Evolutionary conservation across 148 eudicot species (phyloP), one percentile per base, ranked within the genome.

Genomic region (Oxyria digyna): DNA sequence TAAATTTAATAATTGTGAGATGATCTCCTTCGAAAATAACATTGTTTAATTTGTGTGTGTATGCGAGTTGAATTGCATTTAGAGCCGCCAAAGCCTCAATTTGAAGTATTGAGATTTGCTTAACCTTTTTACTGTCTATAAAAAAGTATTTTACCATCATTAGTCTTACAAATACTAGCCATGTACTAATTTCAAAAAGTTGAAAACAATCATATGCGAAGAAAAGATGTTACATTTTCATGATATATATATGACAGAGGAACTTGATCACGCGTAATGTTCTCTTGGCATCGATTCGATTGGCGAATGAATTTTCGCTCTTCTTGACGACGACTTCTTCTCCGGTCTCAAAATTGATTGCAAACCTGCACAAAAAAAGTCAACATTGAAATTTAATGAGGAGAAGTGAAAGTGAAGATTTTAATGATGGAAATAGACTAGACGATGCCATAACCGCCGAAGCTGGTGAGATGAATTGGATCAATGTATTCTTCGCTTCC

Each of bases 251-350:
- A 67, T 87, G 89, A 69, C 84, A 74, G 42, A 89, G 89, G 67
- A 89, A 85, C 72, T 87, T 87, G 71, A 89, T 87, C 76, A 87
- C 96, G 41, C 96, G 79, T 40, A 89, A 75, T 43, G 93, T 89
- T 78, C 96, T 85, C 62, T 89, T 89, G 12, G 96, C 96, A 80
- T 86, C 91, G 20, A 87, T 84, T 43, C 73, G 79, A 68, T 89
- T 89, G 77, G 84, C 90, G 78, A 89, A 89, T 62, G 93, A 90
- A 77, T 87, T 89, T 4, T 88, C 93, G 71, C 87, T 84, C 80
- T 89, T 89, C 87, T 89, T 89, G 68, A 89, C 87, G n/a, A 93
- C 96, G 65, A 89, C 81, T 74, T 89, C 87, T 67, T 82, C 81
- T 24, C 74, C 78, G 15, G 88, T 87, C 33, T 89, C 96, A 15